A percentile compares a stretch with the other conserved stretches of the same genome.
Evolutionary conservation across 257 asterid species (phyloP).

Genomic region (Jaltomata sinuosa): DNA sequence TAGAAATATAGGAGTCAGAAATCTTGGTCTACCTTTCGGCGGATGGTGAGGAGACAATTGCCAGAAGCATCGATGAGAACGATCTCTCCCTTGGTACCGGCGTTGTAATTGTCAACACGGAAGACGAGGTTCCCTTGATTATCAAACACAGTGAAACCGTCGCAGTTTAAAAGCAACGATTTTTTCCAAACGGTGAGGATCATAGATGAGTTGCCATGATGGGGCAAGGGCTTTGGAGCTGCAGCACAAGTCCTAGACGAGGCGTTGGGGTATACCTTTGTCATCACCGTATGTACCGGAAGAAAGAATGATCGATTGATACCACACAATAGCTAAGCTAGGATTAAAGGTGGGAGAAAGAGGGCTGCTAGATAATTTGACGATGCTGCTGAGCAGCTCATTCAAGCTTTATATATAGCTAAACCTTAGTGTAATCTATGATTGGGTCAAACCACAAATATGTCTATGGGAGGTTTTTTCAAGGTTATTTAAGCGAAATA

Average conservation of each 20-base stretch:
- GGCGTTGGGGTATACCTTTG: slow-evolving; percentile 36
- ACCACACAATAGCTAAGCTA: too few species aligned
- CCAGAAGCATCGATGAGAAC: slow-evolving; percentile 68
- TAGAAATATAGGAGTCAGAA: background rate
- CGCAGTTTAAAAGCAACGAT: slow-evolving; percentile 56
- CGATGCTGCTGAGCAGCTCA: too few species aligned
- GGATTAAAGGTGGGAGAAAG: background rate
- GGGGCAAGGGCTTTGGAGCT: background rate
- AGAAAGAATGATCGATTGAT: background rate
- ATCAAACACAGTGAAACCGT: slow-evolving; percentile 74
- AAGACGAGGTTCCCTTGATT: slow-evolving; percentile 46
- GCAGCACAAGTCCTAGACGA: background rate
- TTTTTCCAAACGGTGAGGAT: slow-evolving; percentile 79
- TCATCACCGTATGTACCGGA: slow-evolving; percentile 13
- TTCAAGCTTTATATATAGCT: too few species aligned
- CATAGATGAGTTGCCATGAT: background rate
- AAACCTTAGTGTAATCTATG: too few species aligned
- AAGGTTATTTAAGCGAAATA: too few species aligned
- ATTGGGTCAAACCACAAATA: too few species aligned
- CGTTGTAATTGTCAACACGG: slow-evolving; percentile 67
- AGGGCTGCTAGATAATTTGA: background rate
- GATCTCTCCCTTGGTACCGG: slow-evolving; percentile 32
- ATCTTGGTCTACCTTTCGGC: slow-evolving; percentile 44
- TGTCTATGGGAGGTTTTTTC: too few species aligned
- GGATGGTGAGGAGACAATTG: slow-evolving; percentile 51